A percentile compares a stretch with the other conserved stretches of the same genome.
These are phyloP conservation scores for Parietichytrium sp. DNA, from an alignment of 108 stramenopile genomes.

Conservation along the genomic window DNA sequence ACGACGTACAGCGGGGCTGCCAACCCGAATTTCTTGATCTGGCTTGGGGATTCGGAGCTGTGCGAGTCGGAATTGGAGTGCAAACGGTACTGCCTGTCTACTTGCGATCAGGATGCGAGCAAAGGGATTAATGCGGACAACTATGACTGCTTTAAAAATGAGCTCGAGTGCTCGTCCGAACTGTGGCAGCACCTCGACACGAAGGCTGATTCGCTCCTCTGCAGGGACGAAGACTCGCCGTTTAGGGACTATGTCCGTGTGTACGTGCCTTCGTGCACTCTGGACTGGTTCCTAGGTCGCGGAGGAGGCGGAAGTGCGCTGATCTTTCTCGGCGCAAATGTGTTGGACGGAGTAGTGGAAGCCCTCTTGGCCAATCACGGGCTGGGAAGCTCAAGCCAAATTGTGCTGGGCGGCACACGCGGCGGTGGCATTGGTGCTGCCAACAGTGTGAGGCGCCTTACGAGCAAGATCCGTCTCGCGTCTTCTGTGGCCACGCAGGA, in stretches of 20 bases:
- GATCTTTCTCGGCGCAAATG: background rate
- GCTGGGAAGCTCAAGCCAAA: background rate
- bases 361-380: background rate
- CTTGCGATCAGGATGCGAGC: too few species aligned
- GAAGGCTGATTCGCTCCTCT: too few species aligned
- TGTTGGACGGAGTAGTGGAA: background rate
- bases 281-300: conserved; percentile 19
- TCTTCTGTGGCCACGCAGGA: too few species aligned
- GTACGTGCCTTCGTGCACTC: conserved; percentile 1
- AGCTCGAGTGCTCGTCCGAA: too few species aligned
- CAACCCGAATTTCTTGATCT: conserved; percentile 23
- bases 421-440: background rate
- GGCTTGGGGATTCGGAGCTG: conserved; percentile 18
- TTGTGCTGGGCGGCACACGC: background rate
- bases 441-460: background rate
- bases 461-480: background rate
- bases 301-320: background rate
- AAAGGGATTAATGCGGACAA: too few species aligned
- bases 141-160: too few species aligned
- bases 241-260: too few species aligned
- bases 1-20: background rate
- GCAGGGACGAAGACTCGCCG: too few species aligned
- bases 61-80: too few species aligned
- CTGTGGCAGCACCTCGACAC: too few species aligned
- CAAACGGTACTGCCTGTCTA: too few species aligned